Conservation (phyloP, 345 rosid species). For the Euclidium syriacum region DNA sequence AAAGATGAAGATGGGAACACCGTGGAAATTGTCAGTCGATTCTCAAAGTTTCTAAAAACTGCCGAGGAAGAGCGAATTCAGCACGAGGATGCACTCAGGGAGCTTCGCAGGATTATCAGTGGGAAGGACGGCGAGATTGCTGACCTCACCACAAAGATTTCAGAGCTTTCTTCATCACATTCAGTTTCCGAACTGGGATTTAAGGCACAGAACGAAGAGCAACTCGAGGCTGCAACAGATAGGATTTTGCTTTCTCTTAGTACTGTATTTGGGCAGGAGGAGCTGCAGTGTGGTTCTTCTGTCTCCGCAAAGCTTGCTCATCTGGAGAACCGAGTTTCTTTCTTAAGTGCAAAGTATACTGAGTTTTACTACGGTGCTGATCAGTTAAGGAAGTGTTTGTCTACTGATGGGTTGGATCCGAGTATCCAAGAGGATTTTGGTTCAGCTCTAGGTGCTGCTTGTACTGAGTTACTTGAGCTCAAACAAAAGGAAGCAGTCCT, state of each 20-base stretch:
- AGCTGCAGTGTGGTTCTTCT: constrained; percentile 47
- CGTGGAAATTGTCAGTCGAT: constrained; percentile 36
- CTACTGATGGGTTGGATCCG: constrained; percentile 38
- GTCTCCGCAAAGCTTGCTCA: constrained; percentile 42
- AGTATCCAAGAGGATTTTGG: constrained; percentile 51
- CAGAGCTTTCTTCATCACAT: constrained; percentile 36
- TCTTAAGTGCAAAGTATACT: constrained; percentile 57
- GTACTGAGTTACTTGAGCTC: constrained; percentile 51
- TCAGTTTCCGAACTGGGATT: constrained; percentile 11
- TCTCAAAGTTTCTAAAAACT: constrained; percentile 41
- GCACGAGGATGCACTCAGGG: constrained; percentile 38
- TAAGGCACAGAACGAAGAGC: constrained; percentile 31
- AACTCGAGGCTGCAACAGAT: constrained; percentile 45
- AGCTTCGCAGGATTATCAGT: constrained; percentile 36
- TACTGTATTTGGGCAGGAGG: constrained; percentile 49
- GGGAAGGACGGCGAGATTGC: constrained; percentile 53
- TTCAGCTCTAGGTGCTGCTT: constrained; percentile 51
- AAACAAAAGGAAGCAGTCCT: constrained; percentile 51
- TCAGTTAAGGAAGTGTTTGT: constrained; percentile 61
- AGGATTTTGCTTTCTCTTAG: constrained; percentile 62
- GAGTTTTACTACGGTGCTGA: constrained; percentile 57
- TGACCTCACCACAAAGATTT: constrained; percentile 47
- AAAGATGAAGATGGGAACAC: constrained; percentile 28
- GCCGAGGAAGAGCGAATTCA: constrained; percentile 40
- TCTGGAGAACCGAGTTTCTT: constrained; percentile 48